A percentile compares a stretch with the other conserved stretches of the same genome.
Conservation (phyloP, 139 green algal genomes). For the Chlamydomonas asymmetrica region DNA sequence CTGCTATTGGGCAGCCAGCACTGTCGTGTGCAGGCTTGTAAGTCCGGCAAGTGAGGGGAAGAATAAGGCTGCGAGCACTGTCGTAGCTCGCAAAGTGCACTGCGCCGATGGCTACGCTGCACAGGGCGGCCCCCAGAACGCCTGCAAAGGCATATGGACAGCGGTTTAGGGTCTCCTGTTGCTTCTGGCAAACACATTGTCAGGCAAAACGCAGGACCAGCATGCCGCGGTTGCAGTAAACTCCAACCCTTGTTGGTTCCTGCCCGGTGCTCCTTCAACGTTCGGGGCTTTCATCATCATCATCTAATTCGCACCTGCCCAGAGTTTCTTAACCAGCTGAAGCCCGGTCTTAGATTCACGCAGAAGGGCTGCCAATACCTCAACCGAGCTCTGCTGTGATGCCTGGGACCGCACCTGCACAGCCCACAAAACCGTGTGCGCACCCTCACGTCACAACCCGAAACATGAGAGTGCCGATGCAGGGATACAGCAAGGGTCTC, state of each 20-base stretch:
- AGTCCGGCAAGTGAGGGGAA: neutral
- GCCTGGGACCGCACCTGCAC: conserved; percentile 63
- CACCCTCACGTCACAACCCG: neutral
- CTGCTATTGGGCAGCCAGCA: conserved; percentile 2
- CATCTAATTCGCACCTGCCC: neutral
- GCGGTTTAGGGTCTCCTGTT: neutral
- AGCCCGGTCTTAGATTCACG: conserved; percentile 8
- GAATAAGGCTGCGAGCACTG: neutral
- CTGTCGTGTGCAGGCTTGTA: neutral
- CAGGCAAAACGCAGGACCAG: no score
- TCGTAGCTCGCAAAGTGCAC: conserved; percentile 59
- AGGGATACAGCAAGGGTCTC: neutral
- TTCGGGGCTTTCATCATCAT: neutral
- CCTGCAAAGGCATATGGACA: conserved; percentile 19
- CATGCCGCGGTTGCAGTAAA: neutral
- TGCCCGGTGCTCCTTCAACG: neutral
- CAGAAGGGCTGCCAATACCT: conserved; percentile 49
- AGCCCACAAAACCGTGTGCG: neutral
- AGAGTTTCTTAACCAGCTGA: conserved; percentile 20
- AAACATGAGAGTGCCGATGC: neutral
- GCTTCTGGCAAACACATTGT: no score
- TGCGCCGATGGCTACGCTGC: conserved; percentile 54
- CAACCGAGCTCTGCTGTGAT: conserved; percentile 17
- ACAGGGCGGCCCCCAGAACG: conserved; percentile 39
- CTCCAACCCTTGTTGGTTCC: neutral